A percentile compares a stretch with the other conserved stretches of the same genome.
Evolutionary conservation across 176 grass and related monocot genomes (phyloP).

Genomic region (barley (Hordeum vulgare)): DNA sequence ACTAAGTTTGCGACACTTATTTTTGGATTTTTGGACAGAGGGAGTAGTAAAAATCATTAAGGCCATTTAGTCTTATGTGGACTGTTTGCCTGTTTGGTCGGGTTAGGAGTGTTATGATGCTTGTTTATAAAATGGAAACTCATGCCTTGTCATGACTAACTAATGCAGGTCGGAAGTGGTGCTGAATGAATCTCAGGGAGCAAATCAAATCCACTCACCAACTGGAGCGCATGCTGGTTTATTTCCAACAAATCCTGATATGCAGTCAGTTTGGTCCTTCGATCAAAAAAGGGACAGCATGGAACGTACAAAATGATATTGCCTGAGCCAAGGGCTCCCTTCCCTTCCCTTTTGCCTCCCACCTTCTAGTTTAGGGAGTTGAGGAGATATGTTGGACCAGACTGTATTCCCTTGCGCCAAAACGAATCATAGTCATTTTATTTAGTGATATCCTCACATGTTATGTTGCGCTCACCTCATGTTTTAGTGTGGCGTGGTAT

Average conservation of each 20-base stretch:
- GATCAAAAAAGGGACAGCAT: conserved; percentile 54
- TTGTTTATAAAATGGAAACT: conserved; percentile 6
- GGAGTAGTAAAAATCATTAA: not conserved
- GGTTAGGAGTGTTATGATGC: too few relatives aligned
- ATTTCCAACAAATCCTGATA: conserved; percentile 63
- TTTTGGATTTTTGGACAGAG: too few relatives aligned
- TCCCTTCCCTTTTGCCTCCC: conserved; percentile 31
- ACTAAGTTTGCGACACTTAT: too few relatives aligned
- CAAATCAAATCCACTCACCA: conserved; percentile 23
- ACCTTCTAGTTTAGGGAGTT: conserved; percentile 20
- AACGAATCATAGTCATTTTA: conserved; percentile 24
- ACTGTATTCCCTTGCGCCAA: conserved; percentile 32
- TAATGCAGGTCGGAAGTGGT: conserved; percentile 39
- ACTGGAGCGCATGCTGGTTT: conserved; percentile 30
- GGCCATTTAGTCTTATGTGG: not conserved
- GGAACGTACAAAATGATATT: conserved; percentile 27
- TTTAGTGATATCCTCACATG: conserved; percentile 23
- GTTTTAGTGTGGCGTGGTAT: not conserved
- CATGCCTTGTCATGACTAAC: not conserved
- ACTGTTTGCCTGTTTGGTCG: not conserved
- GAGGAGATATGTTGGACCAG: conserved; percentile 23
- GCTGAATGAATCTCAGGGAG: conserved; percentile 46
- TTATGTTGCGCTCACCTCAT: conserved; percentile 9
- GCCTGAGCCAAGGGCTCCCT: conserved; percentile 17
- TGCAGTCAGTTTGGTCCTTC: conserved; percentile 75